These are phyloP conservation scores for Magnaporthiopsis incrustans DNA, from an alignment of 2,329 filamentous ascomycete species.

Conservation along the genomic window DNA sequence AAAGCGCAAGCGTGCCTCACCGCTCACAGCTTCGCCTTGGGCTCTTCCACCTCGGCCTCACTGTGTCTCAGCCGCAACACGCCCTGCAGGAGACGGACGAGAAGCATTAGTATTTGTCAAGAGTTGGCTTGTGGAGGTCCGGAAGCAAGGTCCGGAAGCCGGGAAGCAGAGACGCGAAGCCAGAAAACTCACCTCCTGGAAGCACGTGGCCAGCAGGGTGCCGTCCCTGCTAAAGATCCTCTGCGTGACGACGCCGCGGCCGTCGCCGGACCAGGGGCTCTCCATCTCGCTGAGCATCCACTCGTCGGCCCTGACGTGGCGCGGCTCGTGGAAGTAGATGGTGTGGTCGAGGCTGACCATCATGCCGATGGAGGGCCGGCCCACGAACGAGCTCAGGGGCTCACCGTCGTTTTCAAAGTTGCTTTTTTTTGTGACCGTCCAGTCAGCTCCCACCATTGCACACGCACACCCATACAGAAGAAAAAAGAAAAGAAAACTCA, in stretches of 20 bases:
- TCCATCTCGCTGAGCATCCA: slow-evolving; percentile 79
- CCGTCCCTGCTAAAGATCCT: slow-evolving; percentile 66
- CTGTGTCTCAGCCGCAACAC: slow-evolving; percentile 15
- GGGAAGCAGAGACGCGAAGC: background rate
- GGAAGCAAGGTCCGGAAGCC: background rate
- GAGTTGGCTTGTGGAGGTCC: background rate
- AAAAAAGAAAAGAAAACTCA: background rate
- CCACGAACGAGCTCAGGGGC: background rate
- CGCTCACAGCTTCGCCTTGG: slow-evolving; percentile 6
- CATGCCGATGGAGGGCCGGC: slow-evolving; percentile 54
- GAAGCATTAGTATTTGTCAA: background rate
- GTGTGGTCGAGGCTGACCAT: slow-evolving; percentile 74
- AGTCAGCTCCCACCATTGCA: no score
- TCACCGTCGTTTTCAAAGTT: slow-evolving; percentile 5
- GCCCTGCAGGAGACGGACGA: background rate
- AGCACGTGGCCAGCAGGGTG: slow-evolving; percentile 66
- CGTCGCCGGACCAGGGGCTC: slow-evolving; percentile 72
- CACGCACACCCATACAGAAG: background rate
- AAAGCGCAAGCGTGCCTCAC: background rate
- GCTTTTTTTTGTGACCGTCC: background rate
- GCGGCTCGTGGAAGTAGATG: slow-evolving; percentile 60
- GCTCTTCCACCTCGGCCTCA: background rate
- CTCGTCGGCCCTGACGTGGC: slow-evolving; percentile 52
- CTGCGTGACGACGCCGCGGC: slow-evolving; percentile 67
- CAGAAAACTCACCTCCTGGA: slow-evolving; percentile 51